A percentile compares a stretch with the other conserved stretches of the same genome.
Conservation (phyloP, 371 early-diverging fungal species). For the Basidiobolus meristosporus region DNA sequence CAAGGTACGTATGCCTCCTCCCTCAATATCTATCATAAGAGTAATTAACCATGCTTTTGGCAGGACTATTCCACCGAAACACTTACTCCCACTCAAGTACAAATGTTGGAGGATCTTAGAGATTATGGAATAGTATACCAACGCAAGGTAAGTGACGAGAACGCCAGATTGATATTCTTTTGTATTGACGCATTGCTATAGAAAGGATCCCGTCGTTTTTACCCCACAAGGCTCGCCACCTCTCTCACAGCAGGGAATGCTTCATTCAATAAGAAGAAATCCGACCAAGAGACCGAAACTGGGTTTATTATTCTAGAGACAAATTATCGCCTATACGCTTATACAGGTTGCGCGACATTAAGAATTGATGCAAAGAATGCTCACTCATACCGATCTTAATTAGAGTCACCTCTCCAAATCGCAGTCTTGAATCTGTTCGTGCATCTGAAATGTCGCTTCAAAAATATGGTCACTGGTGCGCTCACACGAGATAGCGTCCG, state of each 20-base stretch:
- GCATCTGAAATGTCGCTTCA: conserved; percentile 63
- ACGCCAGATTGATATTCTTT: background rate
- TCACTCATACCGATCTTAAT: too few relatives aligned
- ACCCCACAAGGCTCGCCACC: conserved; percentile 83
- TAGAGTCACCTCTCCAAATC: conserved; percentile 87
- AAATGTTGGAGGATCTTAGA: conserved; percentile 70
- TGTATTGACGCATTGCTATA: conserved; percentile 5
- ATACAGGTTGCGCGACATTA: conserved; percentile 41
- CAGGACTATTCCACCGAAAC: conserved; percentile 69
- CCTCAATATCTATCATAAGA: background rate
- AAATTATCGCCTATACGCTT: conserved; percentile 88
- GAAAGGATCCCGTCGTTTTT: conserved; percentile 55
- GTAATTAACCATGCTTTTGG: background rate
- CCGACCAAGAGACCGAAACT: conserved; percentile 11
- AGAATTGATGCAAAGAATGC: too few relatives aligned
- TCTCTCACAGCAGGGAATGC: conserved; percentile 71
- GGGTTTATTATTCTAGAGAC: conserved; percentile 80
- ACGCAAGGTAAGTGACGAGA: conserved; percentile 28
- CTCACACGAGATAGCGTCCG: conserved; percentile 86
- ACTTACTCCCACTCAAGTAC: conserved; percentile 62
- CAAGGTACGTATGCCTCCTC: conserved; percentile 19
- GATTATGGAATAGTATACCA: conserved; percentile 84
- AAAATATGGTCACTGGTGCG: conserved; percentile 86
- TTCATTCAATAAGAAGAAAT: conserved; percentile 7
- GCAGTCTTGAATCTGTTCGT: conserved; percentile 91